phyloP scores from a whole-genome alignment of 202 grass and related monocot genomes.

The Saccharum hybrid region DNA sequence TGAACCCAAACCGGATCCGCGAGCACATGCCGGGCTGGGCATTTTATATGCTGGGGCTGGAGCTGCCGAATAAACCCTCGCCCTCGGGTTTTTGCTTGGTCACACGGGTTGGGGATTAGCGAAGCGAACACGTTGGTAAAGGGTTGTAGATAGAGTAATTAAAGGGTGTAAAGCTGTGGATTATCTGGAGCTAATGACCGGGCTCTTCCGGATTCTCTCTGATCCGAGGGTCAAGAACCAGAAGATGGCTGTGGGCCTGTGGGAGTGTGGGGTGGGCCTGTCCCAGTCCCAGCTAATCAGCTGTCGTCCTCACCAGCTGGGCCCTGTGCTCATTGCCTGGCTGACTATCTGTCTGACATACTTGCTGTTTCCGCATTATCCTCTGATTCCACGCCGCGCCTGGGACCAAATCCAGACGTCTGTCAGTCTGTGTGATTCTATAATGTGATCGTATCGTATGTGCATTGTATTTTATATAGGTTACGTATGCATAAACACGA shows the following conservation, averaged over 20 bases:
- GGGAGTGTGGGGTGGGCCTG: too few relatives aligned
- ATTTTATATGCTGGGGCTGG: neutral
- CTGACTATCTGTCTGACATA: too few relatives aligned
- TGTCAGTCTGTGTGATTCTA: too few relatives aligned
- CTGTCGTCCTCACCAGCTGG: neutral
- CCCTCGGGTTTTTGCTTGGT: neutral
- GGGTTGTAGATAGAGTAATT: too few relatives aligned
- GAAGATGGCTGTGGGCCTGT: neutral
- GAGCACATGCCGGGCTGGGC: neutral
- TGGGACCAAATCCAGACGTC: too few relatives aligned
- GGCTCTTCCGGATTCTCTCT: neutral
- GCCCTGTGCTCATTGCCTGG: too few relatives aligned
- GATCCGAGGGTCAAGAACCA: neutral
- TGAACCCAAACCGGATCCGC: neutral
- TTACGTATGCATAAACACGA: too few relatives aligned
- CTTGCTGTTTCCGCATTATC: too few relatives aligned
- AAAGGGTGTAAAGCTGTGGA: neutral
- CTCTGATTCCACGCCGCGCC: neutral
- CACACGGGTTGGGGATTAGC: neutral
- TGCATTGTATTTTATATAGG: too few relatives aligned
- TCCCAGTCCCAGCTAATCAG: neutral
- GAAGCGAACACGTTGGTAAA: neutral
- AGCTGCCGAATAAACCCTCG: neutral
- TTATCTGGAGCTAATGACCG: neutral
- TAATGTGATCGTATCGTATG: too few relatives aligned